Base-by-base conservation (phyloP, 139 green algal species). In the Picochlorum sp. region DNA sequence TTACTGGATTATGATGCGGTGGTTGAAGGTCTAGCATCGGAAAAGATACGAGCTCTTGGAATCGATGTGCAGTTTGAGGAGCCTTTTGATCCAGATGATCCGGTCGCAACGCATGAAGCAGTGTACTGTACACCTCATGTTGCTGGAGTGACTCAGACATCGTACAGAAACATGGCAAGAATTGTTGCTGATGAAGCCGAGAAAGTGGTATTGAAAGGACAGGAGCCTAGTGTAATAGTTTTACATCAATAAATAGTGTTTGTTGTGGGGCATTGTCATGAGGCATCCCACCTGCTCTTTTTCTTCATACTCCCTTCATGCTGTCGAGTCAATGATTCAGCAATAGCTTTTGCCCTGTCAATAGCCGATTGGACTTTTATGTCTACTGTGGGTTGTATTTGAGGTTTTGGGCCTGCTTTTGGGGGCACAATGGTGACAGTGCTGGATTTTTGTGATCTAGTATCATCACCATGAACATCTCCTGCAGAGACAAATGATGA, bases 111-210 rank as follows among this genome's bases (percentile, higher is more conserved):
- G 2, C 74, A 83, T 57, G 62, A 78, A 16, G 76, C 57, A 14
- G 55, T 72, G 10, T 78, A 78, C 23, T 59, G 83, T 20, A 90
- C 78, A 28, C 84, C 84, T 7, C 84, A 90, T 68, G 66, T 88
- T 4, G 84, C 74, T 3, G 84, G 84, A 10, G 81, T 90, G 14
- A 90, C 84, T 3, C 67, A 85, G 26, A 23, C 74, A 7, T 78
- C 65, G 13, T 89, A 90, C 64, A 37, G 65, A 7, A 70, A 32
- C 57, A 90, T 90, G 83, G 83, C 79, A 1, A 9, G 68, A 20
- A 57, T 83, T 15, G 64, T 87, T 45, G 78, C 76, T 1, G 37
- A 49, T 1, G 71, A 79, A 16, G 71, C 47, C 9, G 18, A 55
- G 23, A 55, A 55, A 55, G 47, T 55, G 1, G 47, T 20, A 41